Evolutionary conservation across 805 yeast species (phyloP).

Genomic region (Saturnispora sanitii): DNA sequence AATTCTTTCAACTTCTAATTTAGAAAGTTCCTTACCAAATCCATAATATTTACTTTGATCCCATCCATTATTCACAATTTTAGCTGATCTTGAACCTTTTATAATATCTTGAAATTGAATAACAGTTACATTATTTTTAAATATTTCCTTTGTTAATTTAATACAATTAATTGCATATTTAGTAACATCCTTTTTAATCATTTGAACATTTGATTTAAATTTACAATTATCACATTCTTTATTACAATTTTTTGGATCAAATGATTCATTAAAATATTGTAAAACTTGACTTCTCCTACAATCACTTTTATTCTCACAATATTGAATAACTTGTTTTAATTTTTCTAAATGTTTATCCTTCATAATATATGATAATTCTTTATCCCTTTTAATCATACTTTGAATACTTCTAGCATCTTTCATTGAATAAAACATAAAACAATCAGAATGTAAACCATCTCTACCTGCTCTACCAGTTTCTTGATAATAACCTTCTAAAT

Average conservation of each 20-base stretch:
- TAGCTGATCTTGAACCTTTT: slow-evolving; percentile 59
- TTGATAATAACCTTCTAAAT: slow-evolving; percentile 92
- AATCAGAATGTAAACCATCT: slow-evolving; percentile 77
- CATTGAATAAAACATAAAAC: slow-evolving; percentile 73
- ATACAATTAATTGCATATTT: slow-evolving; percentile 49
- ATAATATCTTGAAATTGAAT: slow-evolving; percentile 76
- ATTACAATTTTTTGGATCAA: slow-evolving; percentile 54
- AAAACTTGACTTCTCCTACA: slow-evolving; percentile 85
- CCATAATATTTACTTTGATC: slow-evolving; percentile 58
- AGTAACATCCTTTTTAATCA: slow-evolving; percentile 60
- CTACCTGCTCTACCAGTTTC: slow-evolving; percentile 98
- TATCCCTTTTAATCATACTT: slow-evolving; percentile 68
- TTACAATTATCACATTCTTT: slow-evolving; percentile 83
- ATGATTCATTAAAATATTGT: slow-evolving; percentile 81
- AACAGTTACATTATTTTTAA: slow-evolving; percentile 56
- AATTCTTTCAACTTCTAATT: slow-evolving; percentile 68
- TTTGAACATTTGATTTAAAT: slow-evolving; percentile 30
- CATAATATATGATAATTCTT: slow-evolving; percentile 49
- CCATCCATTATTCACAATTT: slow-evolving; percentile 54
- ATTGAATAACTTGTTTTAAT: slow-evolving; percentile 75
- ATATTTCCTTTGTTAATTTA: slow-evolving; percentile 45
- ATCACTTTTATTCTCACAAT: slow-evolving; percentile 84
- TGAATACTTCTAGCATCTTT: slow-evolving; percentile 72
- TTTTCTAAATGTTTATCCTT: slow-evolving; percentile 71
- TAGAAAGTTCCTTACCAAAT: slow-evolving; percentile 51